phyloP scores from a whole-genome alignment of 352 stramenopile genomes.

The Phytophthora cactorum region DNA sequence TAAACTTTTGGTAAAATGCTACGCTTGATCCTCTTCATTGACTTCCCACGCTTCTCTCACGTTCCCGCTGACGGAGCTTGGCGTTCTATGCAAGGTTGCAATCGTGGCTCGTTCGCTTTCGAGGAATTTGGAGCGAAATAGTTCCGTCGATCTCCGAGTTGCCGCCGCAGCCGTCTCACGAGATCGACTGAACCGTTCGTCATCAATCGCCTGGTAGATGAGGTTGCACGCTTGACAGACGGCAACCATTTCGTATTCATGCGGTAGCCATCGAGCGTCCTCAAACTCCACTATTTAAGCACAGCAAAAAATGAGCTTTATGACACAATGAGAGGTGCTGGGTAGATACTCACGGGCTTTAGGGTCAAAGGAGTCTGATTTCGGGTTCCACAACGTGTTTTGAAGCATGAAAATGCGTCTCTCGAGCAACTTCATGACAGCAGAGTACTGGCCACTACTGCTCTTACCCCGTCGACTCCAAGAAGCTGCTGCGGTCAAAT shows the following conservation, averaged over 20 bases:
- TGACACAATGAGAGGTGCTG: not conserved
- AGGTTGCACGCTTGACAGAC: slow-evolving; percentile 55
- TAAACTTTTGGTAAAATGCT: not conserved
- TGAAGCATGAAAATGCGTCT: slow-evolving; percentile 73
- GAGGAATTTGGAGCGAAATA: slow-evolving; percentile 45
- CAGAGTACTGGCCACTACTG: not conserved
- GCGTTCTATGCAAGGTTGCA: slow-evolving; percentile 5
- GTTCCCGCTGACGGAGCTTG: slow-evolving; percentile 1
- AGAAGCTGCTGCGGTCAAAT: slow-evolving; percentile 11
- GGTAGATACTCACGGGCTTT: slow-evolving; percentile 43
- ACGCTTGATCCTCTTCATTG: slow-evolving; percentile 13
- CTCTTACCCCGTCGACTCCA: slow-evolving; percentile 15
- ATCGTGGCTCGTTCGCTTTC: slow-evolving; percentile 32
- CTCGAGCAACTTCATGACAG: slow-evolving; percentile 53
- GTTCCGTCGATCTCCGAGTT: slow-evolving; percentile 24
- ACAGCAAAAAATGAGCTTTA: slow-evolving; percentile 11
- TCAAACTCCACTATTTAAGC: slow-evolving; percentile 51
- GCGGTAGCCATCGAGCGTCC: slow-evolving; percentile 47
- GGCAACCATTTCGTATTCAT: slow-evolving; percentile 57
- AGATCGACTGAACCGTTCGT: slow-evolving; percentile 48
- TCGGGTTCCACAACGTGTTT: slow-evolving; percentile 73
- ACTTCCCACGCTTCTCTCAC: slow-evolving; percentile 26
- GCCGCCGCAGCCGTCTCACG: slow-evolving; percentile 43
- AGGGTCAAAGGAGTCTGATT: slow-evolving; percentile 62
- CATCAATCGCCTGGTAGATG: slow-evolving; percentile 61